Evolutionary conservation across 2,329 filamentous ascomycete genomes (phyloP).

Genomic region (Aurifilum marmelostoma): DNA sequence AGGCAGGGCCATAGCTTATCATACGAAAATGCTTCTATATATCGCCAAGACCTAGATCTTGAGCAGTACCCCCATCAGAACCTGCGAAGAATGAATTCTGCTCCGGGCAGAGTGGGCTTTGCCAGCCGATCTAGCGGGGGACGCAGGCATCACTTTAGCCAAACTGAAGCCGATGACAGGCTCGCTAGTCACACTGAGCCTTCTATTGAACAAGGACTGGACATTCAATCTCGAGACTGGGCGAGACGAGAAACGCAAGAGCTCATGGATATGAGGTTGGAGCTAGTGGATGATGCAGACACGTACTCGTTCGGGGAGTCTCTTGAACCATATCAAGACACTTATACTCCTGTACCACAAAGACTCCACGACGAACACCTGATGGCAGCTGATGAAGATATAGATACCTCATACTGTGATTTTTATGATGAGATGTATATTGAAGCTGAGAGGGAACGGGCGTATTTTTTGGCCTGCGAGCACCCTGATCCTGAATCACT

Average conservation of each 20-base stretch:
- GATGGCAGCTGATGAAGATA: neutral
- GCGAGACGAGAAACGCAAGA: neutral
- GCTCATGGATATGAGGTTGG: neutral
- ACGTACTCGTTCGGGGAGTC: neutral
- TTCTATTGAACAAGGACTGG: neutral
- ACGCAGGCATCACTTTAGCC: neutral
- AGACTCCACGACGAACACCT: neutral
- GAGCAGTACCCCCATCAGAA: neutral
- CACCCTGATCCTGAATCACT: neutral
- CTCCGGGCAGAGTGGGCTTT: neutral
- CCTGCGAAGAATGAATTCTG: neutral
- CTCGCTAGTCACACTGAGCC: neutral
- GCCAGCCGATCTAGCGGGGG: neutral
- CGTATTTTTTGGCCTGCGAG: neutral
- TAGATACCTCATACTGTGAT: neutral
- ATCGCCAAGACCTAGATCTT: neutral
- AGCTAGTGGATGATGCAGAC: neutral
- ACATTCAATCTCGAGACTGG: neutral
- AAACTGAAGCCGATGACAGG: neutral
- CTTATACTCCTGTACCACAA: neutral
- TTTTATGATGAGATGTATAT: slow-evolving; percentile 10
- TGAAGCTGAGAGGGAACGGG: slow-evolving; percentile 7
- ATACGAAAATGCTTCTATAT: neutral
- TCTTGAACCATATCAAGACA: neutral
- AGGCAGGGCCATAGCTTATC: neutral